Evolutionary conservation across 169 alveolate species (phyloP).

Genomic region (Besnoitia besnoiti): DNA sequence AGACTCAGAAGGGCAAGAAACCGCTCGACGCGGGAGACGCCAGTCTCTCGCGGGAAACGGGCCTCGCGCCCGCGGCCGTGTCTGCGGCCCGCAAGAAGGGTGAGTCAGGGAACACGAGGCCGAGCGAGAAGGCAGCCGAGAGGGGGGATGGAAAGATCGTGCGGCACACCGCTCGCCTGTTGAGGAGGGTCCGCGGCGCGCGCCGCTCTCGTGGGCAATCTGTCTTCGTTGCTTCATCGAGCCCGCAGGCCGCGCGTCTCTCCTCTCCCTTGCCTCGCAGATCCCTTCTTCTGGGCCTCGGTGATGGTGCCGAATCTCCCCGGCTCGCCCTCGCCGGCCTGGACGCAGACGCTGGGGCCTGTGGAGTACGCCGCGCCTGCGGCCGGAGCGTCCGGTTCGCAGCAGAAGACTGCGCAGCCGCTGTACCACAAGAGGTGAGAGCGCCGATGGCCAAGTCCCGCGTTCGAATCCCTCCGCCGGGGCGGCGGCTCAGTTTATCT

Average conservation of each 20-base stretch:
- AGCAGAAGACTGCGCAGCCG: neutral
- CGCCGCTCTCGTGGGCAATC: neutral
- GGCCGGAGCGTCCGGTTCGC: neutral
- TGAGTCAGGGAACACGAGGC: no score
- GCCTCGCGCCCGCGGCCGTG: neutral
- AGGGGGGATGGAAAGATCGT: no score
- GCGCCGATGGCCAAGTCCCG: no score
- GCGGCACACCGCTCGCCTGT: neutral
- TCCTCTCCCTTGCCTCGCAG: neutral
- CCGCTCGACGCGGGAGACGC: neutral
- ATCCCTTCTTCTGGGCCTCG: constrained; percentile 33
- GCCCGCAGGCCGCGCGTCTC: neutral
- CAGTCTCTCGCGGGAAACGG: neutral
- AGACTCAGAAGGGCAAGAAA: neutral
- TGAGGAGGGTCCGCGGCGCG: neutral
- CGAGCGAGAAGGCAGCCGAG: neutral
- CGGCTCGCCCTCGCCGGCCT: neutral
- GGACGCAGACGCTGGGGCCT: constrained; percentile 8
- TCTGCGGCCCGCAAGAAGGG: neutral
- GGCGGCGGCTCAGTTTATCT: no score
- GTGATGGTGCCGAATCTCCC: constrained; percentile 7
- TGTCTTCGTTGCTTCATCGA: neutral
- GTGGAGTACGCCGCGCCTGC: neutral
- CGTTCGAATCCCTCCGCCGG: no score
- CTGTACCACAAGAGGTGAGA: neutral